These are phyloP conservation scores for Nephelium lappaceum DNA, from an alignment of 345 rosid species.

Conservation along the genomic window DNA sequence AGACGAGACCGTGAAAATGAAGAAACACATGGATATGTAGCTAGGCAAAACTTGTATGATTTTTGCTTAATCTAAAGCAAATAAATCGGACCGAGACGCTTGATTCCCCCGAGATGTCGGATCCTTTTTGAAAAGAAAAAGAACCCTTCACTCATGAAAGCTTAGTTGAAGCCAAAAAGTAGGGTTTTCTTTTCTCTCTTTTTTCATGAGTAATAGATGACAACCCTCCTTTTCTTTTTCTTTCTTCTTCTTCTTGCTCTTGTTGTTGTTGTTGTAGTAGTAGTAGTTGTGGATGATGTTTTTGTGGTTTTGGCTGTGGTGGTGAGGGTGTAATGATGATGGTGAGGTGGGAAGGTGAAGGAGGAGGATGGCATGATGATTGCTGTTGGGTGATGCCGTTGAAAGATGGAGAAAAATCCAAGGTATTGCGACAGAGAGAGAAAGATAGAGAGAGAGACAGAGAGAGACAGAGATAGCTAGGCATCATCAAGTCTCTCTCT, in stretches of 20 bases:
- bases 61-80: conserved; percentile 36
- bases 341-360: conserved; percentile 38
- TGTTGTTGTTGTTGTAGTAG: conserved; percentile 1
- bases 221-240: conserved; percentile 6
- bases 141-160: conserved; percentile 25
- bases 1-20: background rate
- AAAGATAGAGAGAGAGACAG: conserved; percentile 11
- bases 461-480: background rate
- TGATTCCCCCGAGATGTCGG: conserved; percentile 55
- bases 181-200: conserved; percentile 16
- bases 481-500: conserved; percentile 9
- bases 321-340: conserved; percentile 53
- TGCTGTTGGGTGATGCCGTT: conserved; percentile 37
- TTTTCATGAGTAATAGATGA: conserved; percentile 3
- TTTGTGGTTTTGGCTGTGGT: conserved; percentile 26
- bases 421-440: conserved; percentile 21
- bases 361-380: conserved; percentile 54
- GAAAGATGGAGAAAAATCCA: conserved; percentile 41
- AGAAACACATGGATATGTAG: background rate
- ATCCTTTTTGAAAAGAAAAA: conserved; percentile 23
- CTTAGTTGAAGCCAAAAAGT: background rate
- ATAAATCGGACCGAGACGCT: conserved; percentile 63
- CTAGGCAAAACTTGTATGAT: conserved; percentile 21
- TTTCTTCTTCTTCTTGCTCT: conserved; percentile 6
- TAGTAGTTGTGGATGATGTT: too few species aligned